Evolutionary conservation across 2,329 filamentous ascomycete genomes (phyloP).

Genomic region (Ascochyta rabiei): DNA sequence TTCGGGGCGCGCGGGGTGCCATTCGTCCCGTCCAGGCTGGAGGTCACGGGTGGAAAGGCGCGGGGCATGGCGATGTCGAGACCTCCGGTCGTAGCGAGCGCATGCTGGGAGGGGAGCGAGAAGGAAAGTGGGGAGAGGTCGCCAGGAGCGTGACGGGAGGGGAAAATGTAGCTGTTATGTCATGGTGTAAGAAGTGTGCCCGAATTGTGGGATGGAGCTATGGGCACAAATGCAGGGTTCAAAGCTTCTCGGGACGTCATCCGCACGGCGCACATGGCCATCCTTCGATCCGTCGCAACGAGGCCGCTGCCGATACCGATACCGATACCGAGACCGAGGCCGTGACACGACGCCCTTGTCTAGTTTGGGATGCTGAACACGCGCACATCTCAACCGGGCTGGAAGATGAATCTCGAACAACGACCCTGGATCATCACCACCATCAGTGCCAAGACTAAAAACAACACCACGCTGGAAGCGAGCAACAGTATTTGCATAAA

Average conservation of each 20-base stretch:
- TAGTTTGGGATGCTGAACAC: too few relatives aligned
- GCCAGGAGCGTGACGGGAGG: constrained; percentile 4
- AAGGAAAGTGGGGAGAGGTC: background rate
- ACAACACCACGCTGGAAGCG: too few relatives aligned
- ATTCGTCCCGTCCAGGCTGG: constrained; percentile 38
- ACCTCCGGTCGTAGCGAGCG: constrained; percentile 17
- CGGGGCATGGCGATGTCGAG: constrained; percentile 52
- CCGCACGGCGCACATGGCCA: constrained; percentile 10
- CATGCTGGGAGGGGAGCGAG: constrained; percentile 25
- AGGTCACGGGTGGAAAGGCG: constrained; percentile 56
- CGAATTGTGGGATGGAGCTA: constrained; percentile 8
- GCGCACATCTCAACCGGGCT: too few relatives aligned
- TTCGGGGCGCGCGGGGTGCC: constrained; percentile 46
- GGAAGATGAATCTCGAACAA: too few relatives aligned
- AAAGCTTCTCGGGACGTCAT: constrained; percentile 7
- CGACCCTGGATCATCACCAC: too few relatives aligned
- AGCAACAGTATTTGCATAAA: too few relatives aligned
- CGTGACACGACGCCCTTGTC: too few relatives aligned
- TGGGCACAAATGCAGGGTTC: constrained; percentile 13
- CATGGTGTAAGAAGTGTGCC: constrained; percentile 8
- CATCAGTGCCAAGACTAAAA: too few relatives aligned
- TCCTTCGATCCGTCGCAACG: background rate
- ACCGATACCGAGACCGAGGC: too few relatives aligned
- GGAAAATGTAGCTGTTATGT: background rate
- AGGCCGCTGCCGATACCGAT: too few relatives aligned